These are phyloP conservation scores for Neurospora africana DNA, from an alignment of 495 filamentous ascomycete species.

Conservation along the genomic window DNA sequence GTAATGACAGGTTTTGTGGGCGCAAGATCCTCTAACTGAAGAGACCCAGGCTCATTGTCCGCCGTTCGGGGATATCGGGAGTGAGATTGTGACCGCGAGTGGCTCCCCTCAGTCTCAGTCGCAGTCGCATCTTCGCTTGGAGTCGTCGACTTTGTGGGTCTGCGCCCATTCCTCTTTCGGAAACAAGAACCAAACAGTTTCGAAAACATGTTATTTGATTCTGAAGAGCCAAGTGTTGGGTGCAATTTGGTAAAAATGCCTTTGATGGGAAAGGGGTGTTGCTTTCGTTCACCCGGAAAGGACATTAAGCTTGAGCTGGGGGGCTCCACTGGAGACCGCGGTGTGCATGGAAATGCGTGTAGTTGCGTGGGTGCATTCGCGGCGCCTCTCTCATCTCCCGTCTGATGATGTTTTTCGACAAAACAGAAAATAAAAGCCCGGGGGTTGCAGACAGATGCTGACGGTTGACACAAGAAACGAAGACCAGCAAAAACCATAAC, in stretches of 20 bases:
- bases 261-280: neutral
- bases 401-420: neutral
- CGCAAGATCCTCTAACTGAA: neutral
- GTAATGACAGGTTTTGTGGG: neutral
- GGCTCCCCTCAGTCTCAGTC: constrained; percentile 15
- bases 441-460: neutral
- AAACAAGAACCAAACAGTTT: constrained; percentile 20
- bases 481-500: neutral
- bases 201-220: constrained; percentile 7
- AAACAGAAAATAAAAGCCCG: neutral
- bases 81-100: neutral
- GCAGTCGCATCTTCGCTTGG: constrained; percentile 10
- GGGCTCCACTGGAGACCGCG: neutral
- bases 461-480: neutral
- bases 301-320: neutral
- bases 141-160: constrained; percentile 7
- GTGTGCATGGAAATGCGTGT: neutral
- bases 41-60: neutral
- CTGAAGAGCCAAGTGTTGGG: neutral
- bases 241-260: neutral
- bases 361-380: neutral
- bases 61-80: neutral
- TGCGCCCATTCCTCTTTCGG: constrained; percentile 10
- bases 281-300: neutral
- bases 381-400: neutral